Evolutionary conservation across 192 early-diverging fungal genomes (phyloP), one percentile per base, ranked within the genome.

Genomic region (Coemansia sp.): DNA sequence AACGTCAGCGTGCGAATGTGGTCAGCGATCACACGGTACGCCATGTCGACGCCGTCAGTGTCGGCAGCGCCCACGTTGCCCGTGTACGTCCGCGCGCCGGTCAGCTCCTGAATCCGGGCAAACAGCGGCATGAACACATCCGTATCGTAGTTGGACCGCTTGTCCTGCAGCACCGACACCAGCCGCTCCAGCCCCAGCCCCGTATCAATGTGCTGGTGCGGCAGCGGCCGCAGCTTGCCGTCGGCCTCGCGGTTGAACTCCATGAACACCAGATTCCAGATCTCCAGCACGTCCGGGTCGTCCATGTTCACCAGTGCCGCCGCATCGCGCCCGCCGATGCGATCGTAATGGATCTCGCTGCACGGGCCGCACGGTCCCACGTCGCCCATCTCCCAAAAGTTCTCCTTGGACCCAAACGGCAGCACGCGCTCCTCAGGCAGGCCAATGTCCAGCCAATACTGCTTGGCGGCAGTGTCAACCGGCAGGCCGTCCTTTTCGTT

Each of bases 311-410:
- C 95, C 36, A 96, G 79, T 47, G 83, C 67, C 14, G 89, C 62
- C 15, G 90, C 94, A 68, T 96, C 83, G 50, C 95, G 92, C 20
- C 86, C 86, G 34, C 95, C 95, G 66, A 94, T 98, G 32, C 94
- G 88, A 79, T 98, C 95, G 60, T 85, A 98, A 69, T 98, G 95
- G 64, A 98, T 90, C 80, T 98, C 95, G 59, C 88, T 91, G 79
- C 95, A 96, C 38, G 95, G 95, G 30, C 95, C 95, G 65, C 95
- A 98, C 17, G 95, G 95, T 26, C 95, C 95, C 39, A 87, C 85
- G 53, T 97, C 94, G 45, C 94, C 94, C 94, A 97, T 97, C 81
- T 97, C 91, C 95, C 95, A 98, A 67, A 98, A 98, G 82, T 98
- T 98, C 58, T 98, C 95, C 79, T 96, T 96, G 19, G 75, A 71